A percentile compares a stretch with the other conserved stretches of the same genome.
Conservation (phyloP, 2,329 filamentous ascomycete genomes). For the Talaromyces sp. region DNA sequence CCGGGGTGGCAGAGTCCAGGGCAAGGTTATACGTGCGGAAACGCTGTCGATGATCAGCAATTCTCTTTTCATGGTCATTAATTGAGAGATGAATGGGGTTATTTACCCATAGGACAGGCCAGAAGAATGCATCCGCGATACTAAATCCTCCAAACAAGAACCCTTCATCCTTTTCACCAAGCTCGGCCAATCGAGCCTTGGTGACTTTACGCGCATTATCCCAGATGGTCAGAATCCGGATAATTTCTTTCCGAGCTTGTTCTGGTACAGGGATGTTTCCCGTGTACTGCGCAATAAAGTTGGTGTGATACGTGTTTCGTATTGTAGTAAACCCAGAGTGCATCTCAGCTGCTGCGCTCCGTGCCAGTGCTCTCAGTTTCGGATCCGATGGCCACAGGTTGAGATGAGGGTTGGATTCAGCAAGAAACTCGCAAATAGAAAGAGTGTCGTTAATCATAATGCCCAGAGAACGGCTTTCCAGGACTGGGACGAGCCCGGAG, state of each 20-base stretch:
- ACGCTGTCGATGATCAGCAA: slow-evolving; percentile 18
- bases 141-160: slow-evolving; percentile 35
- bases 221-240: slow-evolving; percentile 24
- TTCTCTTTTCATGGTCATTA: not conserved
- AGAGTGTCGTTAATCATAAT: slow-evolving; percentile 26
- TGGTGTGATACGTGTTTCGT: slow-evolving; percentile 22
- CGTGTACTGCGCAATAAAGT: slow-evolving; percentile 27
- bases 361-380: slow-evolving; percentile 27
- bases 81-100: not conserved
- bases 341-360: slow-evolving; percentile 30
- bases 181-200: slow-evolving; percentile 17
- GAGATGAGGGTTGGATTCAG: slow-evolving; percentile 25
- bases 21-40: slow-evolving; percentile 29
- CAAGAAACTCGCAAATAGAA: slow-evolving; percentile 30
- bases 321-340: slow-evolving; percentile 28
- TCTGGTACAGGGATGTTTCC: slow-evolving; percentile 26
- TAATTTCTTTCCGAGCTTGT: slow-evolving; percentile 21
- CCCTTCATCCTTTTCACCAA: slow-evolving; percentile 26
- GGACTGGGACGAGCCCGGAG: slow-evolving; percentile 26
- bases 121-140: slow-evolving; percentile 36
- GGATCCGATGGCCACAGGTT: slow-evolving; percentile 29
- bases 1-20: slow-evolving; percentile 20
- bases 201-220: slow-evolving; percentile 21
- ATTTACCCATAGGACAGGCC: slow-evolving; percentile 34
- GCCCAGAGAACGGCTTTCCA: slow-evolving; percentile 21